Evolutionary conservation across 768 basidiomycete species (phyloP).

Genomic region (Mycena vitilis): DNA sequence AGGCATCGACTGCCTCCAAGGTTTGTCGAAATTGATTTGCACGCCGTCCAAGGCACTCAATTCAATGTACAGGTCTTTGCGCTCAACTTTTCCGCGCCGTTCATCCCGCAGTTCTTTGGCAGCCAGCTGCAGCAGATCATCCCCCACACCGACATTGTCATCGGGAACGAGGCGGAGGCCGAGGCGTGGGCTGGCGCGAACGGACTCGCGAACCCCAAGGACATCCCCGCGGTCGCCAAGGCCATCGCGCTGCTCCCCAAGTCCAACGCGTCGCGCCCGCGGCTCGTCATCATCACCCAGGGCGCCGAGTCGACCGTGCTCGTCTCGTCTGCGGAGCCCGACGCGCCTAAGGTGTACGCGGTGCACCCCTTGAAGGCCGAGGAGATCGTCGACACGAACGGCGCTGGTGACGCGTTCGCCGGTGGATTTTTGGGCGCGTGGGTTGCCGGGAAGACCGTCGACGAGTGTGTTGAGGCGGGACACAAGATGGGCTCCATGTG

Average conservation of each 20-base stretch:
- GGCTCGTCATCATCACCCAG: constrained; percentile 92
- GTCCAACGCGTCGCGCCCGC: constrained; percentile 78
- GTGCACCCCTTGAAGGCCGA: constrained; percentile 69
- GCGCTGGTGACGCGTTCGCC: constrained; percentile 97
- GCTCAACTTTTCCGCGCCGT: constrained; percentile 96
- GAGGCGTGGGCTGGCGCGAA: constrained; percentile 84
- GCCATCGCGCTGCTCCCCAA: constrained; percentile 83
- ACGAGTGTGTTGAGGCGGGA: constrained; percentile 84
- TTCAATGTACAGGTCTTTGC: constrained; percentile 73
- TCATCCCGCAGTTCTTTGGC: constrained; percentile 95
- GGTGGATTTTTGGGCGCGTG: constrained; percentile 94
- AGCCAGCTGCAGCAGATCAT: constrained; percentile 84
- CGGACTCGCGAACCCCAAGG: constrained; percentile 72
- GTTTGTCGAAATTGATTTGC: constrained; percentile 48
- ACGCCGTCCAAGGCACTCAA: not conserved
- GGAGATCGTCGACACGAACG: constrained; percentile 95
- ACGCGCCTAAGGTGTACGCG: constrained; percentile 64
- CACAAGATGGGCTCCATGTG: constrained; percentile 90
- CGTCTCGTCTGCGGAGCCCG: constrained; percentile 69
- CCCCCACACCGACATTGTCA: constrained; percentile 87
- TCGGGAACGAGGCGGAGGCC: constrained; percentile 98
- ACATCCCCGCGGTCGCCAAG: constrained; percentile 76
- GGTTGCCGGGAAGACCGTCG: constrained; percentile 80
- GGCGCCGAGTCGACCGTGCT: constrained; percentile 84
- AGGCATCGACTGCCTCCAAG: constrained; percentile 82